Base-by-base conservation (phyloP, 2,329 filamentous ascomycete species). In the Incumbomyces lentus region DNA sequence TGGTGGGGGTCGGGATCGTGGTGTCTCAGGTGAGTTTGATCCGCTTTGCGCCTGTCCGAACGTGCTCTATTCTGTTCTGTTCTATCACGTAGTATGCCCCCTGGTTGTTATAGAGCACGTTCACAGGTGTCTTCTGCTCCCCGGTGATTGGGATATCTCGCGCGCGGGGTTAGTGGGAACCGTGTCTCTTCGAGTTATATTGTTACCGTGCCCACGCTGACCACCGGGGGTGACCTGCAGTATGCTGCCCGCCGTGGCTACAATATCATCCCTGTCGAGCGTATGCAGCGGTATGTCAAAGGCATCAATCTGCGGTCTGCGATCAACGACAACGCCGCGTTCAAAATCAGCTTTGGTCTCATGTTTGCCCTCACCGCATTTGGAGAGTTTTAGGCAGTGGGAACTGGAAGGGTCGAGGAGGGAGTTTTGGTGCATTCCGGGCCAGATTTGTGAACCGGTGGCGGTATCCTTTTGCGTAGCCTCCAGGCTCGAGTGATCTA, bases 181-280 rank as follows among this genome's bases (percentile, higher is more conserved):
- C 8, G 4, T 26, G 22, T 5, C 8, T 26, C 22, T 26, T 26
- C 8, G 22, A 26, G 5, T 26, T 26, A 4, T 26, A 4, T 26
- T 26, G 22, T 26, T 26, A 5, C 4, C 22, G 22, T 8, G 4
- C 5, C 22, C 22, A 26, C 8, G 22, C 22, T 26, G 38, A 22
- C 50, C 40, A 12, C n/a, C 12, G 30, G 34, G 12, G 35, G 19
- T 6, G 19, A 22, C 12, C 26, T 16, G 13, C 49, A 70, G 68
- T 70, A 62, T 58, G 65, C 67, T 26, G 68, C 68, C 4, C 64
- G 68, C 2, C 69, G 63, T 54, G 68, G 68, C 11, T 70, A 70
- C 51, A 66, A 69, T 46, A 53, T 71, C 46, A 54, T 71, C 42
- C 68, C 68, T 3, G 48, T 67, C 10, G 53, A 64, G 19, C 60